Evolutionary conservation across 768 basidiomycete species (phyloP), one percentile per base, ranked within the genome.

Genomic region (Aureoboletus auriporus): DNA sequence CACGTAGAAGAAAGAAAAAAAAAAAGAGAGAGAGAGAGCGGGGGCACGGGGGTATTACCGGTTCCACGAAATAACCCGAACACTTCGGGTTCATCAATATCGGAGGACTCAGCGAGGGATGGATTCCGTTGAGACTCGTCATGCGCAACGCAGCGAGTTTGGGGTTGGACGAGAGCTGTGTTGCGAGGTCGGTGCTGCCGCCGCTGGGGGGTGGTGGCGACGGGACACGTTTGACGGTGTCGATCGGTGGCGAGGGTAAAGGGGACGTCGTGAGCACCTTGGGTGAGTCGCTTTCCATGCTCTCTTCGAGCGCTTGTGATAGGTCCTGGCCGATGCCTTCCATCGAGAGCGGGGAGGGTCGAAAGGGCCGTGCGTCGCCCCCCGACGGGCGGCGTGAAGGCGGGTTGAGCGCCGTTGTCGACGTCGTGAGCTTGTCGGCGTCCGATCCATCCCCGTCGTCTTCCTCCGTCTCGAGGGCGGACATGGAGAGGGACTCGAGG

Each of bases 61-160:
- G 93, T 64, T 98, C 95, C 39, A 97, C 82, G 62, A 97, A 98
- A 67, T 99, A 99, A 8, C 93, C 94, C 1, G 93, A 95, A 67
- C 96, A 98, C 58, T 85, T 84, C 12, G 86, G 73, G 60, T 93
- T 90, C 31, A 76, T 68, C 40, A 94, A 65, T 33, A 89, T 86
- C 3, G 88, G 86, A 2, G 80, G 75, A 47, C 82, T 83, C 39
- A 60, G 16, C 35, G 39, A 17, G 36, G 16, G 36, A n/a, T 20
- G 36, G 36, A 42, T 5, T 11, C 51, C 56, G 17, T 52, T 52
- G 27, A 69, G 27, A 17, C 61, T 52, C 7, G 65, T 69, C 67
- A 67, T 68, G 20, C 80, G 71, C 16, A 82, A 58, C 5, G 74
- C 79, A 0, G 75, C 74, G 14, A 82, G 67, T 46, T 76, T 76